These are phyloP conservation scores for Macrophomina phaseolina DNA, from an alignment of 2,329 filamentous ascomycete genomes.

Conservation along the genomic window DNA sequence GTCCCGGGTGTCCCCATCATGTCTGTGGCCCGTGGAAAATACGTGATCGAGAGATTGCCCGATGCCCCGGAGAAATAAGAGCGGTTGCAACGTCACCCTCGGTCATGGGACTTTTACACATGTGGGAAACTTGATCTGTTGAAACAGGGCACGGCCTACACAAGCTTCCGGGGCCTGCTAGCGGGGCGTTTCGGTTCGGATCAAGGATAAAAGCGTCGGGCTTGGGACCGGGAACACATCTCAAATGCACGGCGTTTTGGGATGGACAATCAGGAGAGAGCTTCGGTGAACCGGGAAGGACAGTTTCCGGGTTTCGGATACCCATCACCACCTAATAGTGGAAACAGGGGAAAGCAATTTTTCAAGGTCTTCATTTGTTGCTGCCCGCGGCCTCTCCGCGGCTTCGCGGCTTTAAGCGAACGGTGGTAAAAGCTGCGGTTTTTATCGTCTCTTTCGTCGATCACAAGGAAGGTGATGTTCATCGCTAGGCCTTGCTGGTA, in stretches of 20 bases:
- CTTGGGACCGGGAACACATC: not conserved
- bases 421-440: not conserved
- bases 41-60: constrained; percentile 89
- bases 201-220: not conserved
- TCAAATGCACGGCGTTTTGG: constrained; percentile 2
- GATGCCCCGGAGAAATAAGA: constrained; percentile 73
- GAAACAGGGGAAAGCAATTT: not conserved
- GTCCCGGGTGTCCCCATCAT: constrained; percentile 78
- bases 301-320: not conserved
- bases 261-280: not conserved
- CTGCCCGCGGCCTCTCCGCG: not conserved
- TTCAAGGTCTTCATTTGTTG: constrained; percentile 2
- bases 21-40: constrained; percentile 86
- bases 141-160: not conserved
- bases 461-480: constrained; percentile 10
- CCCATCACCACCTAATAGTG: not conserved
- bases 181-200: constrained; percentile 14
- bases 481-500: not conserved
- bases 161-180: not conserved
- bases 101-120: not conserved
- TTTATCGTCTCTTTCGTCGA: constrained; percentile 6
- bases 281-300: not conserved
- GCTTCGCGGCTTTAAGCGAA: constrained; percentile 1
- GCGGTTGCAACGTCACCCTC: not conserved
- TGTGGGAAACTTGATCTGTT: not conserved